These are phyloP conservation scores for Fusarium incarnatum DNA, from an alignment of 2,329 filamentous ascomycete species.

Conservation along the genomic window DNA sequence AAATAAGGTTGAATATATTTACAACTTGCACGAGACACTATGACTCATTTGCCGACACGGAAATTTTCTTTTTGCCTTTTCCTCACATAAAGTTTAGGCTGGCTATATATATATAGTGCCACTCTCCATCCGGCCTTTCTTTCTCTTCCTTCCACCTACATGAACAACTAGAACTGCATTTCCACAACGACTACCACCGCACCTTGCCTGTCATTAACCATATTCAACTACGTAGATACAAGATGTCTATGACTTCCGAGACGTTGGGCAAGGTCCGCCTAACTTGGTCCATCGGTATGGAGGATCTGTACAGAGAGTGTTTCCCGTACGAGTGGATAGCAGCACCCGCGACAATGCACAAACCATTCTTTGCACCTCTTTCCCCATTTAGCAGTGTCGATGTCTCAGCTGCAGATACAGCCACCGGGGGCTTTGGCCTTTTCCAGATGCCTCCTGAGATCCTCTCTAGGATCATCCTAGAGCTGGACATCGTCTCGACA, in stretches of 20 bases:
- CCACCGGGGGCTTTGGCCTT: not conserved
- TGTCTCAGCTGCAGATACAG: not conserved
- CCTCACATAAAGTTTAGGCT: not conserved
- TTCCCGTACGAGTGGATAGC: not conserved
- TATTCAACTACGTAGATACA: not conserved
- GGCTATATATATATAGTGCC: not conserved
- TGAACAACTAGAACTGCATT: not conserved
- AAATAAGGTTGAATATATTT: not conserved
- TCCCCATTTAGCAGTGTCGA: rapidly evolving
- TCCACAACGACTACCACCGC: not conserved
- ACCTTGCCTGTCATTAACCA: not conserved
- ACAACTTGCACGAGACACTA: not conserved
- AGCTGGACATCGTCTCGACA: conserved; percentile 7
- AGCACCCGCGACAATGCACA: not conserved
- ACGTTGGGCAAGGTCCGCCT: too few species aligned
- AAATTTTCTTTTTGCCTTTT: not conserved
- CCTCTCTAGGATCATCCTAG: not conserved
- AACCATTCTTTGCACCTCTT: not conserved
- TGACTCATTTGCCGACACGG: not conserved
- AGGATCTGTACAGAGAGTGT: too few species aligned
- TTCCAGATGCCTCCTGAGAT: conserved; percentile 2
- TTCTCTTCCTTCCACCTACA: not conserved
- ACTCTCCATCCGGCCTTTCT: not conserved
- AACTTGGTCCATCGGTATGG: too few species aligned
- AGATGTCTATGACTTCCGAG: not conserved